phyloP scores from a whole-genome alignment of 768 basidiomycete species.

The Cystoderma amianthinum region DNA sequence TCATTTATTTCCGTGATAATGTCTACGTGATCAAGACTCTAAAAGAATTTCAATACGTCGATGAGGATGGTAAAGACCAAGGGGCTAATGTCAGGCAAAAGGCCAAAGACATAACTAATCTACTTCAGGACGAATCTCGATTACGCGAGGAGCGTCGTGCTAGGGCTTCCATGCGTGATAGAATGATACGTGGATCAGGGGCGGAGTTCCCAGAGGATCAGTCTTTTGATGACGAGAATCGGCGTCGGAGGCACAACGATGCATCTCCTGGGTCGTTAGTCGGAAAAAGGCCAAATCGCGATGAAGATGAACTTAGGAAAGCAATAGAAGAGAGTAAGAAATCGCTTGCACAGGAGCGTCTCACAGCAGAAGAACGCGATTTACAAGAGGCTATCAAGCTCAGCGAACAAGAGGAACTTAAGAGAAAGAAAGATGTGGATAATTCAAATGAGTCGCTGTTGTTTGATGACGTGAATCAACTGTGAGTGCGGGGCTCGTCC shows the following conservation, averaged over 20 bases:
- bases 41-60: constrained; percentile 96
- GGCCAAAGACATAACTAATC: constrained; percentile 96
- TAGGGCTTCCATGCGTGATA: constrained; percentile 89
- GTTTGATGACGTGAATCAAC: constrained; percentile 82
- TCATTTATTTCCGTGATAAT: constrained; percentile 97
- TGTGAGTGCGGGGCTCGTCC: constrained; percentile 45
- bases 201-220: constrained; percentile 27
- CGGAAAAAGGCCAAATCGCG: constrained; percentile 31
- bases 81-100: constrained; percentile 97
- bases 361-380: constrained; percentile 75
- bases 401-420: constrained; percentile 87
- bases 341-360: constrained; percentile 62
- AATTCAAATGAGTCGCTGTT: constrained; percentile 67
- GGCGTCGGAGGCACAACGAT: constrained; percentile 17
- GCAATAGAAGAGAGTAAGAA: constrained; percentile 92
- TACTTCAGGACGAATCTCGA: constrained; percentile 80
- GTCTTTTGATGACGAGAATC: constrained; percentile 39
- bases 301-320: constrained; percentile 77
- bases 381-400: constrained; percentile 74
- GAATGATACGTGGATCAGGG: constrained; percentile 69
- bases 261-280: constrained; percentile 12
- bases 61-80: constrained; percentile 94
- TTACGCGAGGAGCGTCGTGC: constrained; percentile 80
- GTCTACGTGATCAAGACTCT: constrained; percentile 97
- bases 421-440: constrained; percentile 61